Evolutionary conservation across 805 yeast genomes (phyloP).

Genomic region (Kodamaea laetipori): DNA sequence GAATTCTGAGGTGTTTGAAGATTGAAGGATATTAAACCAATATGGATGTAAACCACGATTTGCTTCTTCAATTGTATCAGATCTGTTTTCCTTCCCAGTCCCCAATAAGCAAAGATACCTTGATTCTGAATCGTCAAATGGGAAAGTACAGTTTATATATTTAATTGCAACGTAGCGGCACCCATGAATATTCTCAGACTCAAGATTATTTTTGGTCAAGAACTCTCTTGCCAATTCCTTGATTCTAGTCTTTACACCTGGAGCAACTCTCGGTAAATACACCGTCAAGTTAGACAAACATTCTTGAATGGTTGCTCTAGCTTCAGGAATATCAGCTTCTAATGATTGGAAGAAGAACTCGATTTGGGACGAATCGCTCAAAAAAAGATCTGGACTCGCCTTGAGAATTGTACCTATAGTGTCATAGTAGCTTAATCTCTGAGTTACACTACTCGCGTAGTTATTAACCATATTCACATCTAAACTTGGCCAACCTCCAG

Average conservation of each 20-base stretch:
- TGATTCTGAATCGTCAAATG: conserved; percentile 68
- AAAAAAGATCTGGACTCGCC: conserved; percentile 43
- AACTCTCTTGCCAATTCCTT: conserved; percentile 38
- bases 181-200: conserved; percentile 39
- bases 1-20: conserved; percentile 47
- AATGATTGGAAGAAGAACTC: conserved; percentile 73
- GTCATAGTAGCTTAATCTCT: conserved; percentile 71
- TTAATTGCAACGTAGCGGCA: conserved; percentile 67
- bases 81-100: conserved; percentile 53
- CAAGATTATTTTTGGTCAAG: conserved; percentile 21
- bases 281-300: conserved; percentile 61
- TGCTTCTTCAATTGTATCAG: conserved; percentile 82
- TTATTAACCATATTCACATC: conserved; percentile 37
- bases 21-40: conserved; percentile 61
- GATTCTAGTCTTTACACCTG: conserved; percentile 41
- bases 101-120: conserved; percentile 70
- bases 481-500: conserved; percentile 63
- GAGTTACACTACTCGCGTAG: conserved; percentile 37
- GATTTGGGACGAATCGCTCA: conserved; percentile 51
- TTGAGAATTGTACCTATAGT: conserved; percentile 69
- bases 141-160: conserved; percentile 61
- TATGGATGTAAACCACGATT: conserved; percentile 78
- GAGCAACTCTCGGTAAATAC: conserved; percentile 45
- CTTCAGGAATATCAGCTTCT: conserved; percentile 60
- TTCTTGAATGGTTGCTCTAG: conserved; percentile 70